phyloP scores from a whole-genome alignment of 345 rosid species.

The Citrus cavaleriei region DNA sequence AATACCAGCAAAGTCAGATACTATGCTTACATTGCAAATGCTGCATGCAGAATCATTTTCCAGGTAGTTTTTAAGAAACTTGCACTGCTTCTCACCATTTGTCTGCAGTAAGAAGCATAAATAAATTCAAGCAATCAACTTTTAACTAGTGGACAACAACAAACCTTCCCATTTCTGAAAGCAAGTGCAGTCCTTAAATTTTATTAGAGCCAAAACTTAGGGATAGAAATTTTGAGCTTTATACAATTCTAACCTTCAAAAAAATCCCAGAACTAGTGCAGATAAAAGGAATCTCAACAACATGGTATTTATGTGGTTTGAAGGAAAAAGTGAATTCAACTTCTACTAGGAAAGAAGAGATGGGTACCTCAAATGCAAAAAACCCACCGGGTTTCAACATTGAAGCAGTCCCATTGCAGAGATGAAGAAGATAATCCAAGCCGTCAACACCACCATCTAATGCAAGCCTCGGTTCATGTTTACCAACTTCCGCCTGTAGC shows the following conservation, averaged over 20 bases:
- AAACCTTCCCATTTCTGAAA: background rate
- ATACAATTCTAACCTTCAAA: background rate
- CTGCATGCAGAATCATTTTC: constrained; percentile 26
- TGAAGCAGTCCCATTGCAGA: constrained; percentile 57
- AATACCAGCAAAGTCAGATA: constrained; percentile 72
- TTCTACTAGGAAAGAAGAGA: background rate
- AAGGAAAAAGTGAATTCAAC: background rate
- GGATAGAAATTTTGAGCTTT: background rate
- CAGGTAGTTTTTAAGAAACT: constrained; percentile 54
- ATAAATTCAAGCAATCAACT: constrained; percentile 3
- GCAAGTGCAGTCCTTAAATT: background rate
- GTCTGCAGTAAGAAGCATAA: constrained; percentile 44
- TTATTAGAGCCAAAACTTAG: background rate
- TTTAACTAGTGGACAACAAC: background rate
- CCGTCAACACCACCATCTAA: constrained; percentile 83
- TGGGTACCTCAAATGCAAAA: constrained; percentile 74
- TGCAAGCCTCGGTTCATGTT: constrained; percentile 84
- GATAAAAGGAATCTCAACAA: too few species aligned
- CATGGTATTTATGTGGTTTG: background rate
- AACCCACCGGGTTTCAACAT: constrained; percentile 76
- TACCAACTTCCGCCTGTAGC: constrained; percentile 87
- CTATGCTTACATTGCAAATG: constrained; percentile 49
- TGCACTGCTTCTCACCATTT: constrained; percentile 78
- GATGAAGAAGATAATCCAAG: constrained; percentile 66
- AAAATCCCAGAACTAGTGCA: background rate